Evolutionary conservation across 768 basidiomycete genomes (phyloP).

Genomic region (Amanita brunnescens): DNA sequence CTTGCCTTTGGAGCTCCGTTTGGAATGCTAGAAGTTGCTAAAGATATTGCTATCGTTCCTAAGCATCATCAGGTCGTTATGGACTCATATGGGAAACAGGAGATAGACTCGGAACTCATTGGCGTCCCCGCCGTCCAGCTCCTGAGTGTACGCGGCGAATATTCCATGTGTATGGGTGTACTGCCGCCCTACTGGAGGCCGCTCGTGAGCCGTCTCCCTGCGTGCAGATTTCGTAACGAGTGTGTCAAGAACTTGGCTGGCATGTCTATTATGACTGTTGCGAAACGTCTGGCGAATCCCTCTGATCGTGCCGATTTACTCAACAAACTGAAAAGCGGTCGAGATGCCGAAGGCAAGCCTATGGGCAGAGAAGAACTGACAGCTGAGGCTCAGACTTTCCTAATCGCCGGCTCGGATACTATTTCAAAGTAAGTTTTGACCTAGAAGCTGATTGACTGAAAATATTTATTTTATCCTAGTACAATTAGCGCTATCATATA

Average conservation of each 20-base stretch:
- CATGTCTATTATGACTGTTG: conserved; percentile 65
- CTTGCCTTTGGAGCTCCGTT: conserved; percentile 86
- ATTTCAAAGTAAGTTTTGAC: conserved; percentile 69
- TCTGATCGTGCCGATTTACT: conserved; percentile 75
- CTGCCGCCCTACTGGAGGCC: conserved; percentile 69
- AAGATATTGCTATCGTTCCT: conserved; percentile 66
- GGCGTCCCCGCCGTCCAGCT: conserved; percentile 78
- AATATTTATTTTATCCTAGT: conserved; percentile 33
- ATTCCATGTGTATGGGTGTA: conserved; percentile 74
- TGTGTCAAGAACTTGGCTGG: conserved; percentile 72
- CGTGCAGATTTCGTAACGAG: conserved; percentile 60
- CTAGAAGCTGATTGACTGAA: not conserved
- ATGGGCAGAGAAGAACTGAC: conserved; percentile 71
- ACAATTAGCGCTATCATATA: conserved; percentile 87
- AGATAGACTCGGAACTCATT: conserved; percentile 32
- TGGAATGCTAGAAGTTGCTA: conserved; percentile 73
- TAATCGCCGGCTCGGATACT: too few relatives aligned
- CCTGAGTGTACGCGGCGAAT: conserved; percentile 83
- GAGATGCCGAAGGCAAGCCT: conserved; percentile 68
- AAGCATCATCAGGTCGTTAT: too few relatives aligned
- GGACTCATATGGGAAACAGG: conserved; percentile 43
- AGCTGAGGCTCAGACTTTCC: too few relatives aligned
- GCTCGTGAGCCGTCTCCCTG: conserved; percentile 56
- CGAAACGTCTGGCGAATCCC: too few relatives aligned
- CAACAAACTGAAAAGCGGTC: conserved; percentile 68